Conservation (phyloP, 352 stramenopile species). For the Globisporangium camurandrum region DNA sequence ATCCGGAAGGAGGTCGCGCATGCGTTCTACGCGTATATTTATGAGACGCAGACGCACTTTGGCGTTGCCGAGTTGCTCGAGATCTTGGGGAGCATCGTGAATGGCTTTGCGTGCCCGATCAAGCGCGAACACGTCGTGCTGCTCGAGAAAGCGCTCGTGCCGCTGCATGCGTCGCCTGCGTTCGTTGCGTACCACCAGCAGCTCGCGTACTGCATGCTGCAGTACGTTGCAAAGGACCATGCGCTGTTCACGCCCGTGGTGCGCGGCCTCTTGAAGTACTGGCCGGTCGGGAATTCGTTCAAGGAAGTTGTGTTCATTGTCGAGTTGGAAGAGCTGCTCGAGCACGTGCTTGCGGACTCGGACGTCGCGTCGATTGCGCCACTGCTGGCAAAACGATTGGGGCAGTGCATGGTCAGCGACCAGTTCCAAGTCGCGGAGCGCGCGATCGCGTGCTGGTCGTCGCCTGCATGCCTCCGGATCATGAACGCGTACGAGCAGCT, state of each 20-base stretch:
- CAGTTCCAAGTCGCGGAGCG: conserved; percentile 84
- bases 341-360: conserved; percentile 73
- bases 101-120: conserved; percentile 85
- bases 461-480: conserved; percentile 69
- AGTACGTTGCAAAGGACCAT: conserved; percentile 87
- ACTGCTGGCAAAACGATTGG: conserved; percentile 52
- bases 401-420: conserved; percentile 73
- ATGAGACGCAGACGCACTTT: conserved; percentile 87
- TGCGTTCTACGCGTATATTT: conserved; percentile 90
- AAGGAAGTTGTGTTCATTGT: conserved; percentile 88
- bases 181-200: conserved; percentile 87
- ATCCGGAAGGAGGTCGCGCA: conserved; percentile 86
- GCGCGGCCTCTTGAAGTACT: conserved; percentile 72
- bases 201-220: conserved; percentile 86
- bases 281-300: conserved; percentile 82
- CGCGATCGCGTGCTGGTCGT: conserved; percentile 79
- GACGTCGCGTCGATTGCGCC: conserved; percentile 65
- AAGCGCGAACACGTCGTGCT: conserved; percentile 85
- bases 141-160: conserved; percentile 78
- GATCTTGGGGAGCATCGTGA: conserved; percentile 86
- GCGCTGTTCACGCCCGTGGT: conserved; percentile 80
- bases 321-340: conserved; percentile 84
- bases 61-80: conserved; percentile 83
- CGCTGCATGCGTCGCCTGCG: conserved; percentile 75
- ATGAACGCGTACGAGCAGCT: conserved; percentile 89